Conservation (phyloP, 306 rosid genomes). For the Alnus glutinosa region DNA sequence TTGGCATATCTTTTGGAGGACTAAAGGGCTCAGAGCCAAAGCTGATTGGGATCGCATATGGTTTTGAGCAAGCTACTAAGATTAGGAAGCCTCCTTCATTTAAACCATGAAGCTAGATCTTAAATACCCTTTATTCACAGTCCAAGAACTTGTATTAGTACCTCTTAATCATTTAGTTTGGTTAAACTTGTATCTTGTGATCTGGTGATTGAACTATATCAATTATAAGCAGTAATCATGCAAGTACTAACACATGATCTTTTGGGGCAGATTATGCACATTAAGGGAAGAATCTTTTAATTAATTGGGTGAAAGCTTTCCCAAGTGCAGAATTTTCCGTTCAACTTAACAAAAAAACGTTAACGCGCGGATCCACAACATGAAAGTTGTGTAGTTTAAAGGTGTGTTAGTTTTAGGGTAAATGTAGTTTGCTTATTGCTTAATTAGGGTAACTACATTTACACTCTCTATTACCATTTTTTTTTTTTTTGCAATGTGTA, state of each 20-base stretch:
- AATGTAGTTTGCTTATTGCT: no score
- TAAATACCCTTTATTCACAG: background rate
- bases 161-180: background rate
- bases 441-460: no score
- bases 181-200: background rate
- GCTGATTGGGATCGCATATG: constrained; percentile 38
- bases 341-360: no score
- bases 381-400: no score
- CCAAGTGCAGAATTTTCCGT: no score
- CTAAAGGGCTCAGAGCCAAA: constrained; percentile 36
- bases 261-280: background rate
- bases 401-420: no score
- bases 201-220: background rate
- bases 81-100: constrained; percentile 35
- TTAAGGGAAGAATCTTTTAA: no score
- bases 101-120: background rate
- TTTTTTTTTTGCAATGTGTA: no score
- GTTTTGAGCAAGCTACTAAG: constrained; percentile 37
- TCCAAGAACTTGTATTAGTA: background rate
- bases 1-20: constrained; percentile 42
- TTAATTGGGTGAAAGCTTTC: no score
- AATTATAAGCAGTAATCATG: background rate
- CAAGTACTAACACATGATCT: background rate
- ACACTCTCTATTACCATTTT: no score
- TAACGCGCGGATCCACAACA: no score